These are phyloP conservation scores for Leccinum boreale DNA, from an alignment of 768 basidiomycete species.

Conservation along the genomic window DNA sequence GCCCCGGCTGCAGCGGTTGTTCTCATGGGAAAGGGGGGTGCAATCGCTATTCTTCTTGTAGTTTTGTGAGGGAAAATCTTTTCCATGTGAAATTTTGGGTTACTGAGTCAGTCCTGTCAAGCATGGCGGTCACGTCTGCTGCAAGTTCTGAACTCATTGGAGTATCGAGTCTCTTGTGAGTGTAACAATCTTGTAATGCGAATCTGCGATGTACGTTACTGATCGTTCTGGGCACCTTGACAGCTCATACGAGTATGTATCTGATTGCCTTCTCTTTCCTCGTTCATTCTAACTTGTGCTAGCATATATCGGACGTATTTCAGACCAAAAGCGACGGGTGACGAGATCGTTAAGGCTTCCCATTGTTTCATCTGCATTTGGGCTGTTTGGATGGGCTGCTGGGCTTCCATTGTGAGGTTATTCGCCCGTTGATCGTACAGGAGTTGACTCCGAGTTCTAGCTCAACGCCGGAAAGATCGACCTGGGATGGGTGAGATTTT, in stretches of 20 bases:
- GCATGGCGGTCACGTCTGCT: slow-evolving; percentile 48
- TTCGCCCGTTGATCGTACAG: not conserved
- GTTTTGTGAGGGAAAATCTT: slow-evolving; percentile 31
- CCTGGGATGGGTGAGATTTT: slow-evolving; percentile 41
- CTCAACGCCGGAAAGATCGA: slow-evolving; percentile 44
- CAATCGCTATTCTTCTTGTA: slow-evolving; percentile 41
- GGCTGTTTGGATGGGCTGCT: slow-evolving; percentile 44
- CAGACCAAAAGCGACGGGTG: slow-evolving; percentile 34
- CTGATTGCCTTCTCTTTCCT: not conserved
- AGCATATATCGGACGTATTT: slow-evolving; percentile 41
- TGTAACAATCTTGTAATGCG: not conserved
- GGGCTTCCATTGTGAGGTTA: slow-evolving; percentile 35
- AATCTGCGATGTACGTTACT: not conserved
- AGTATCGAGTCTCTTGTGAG: slow-evolving; percentile 43
- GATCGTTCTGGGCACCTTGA: not conserved
- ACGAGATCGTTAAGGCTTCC: slow-evolving; percentile 39
- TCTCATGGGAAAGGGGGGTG: slow-evolving; percentile 45
- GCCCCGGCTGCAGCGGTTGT: slow-evolving; percentile 46
- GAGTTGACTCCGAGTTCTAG: slow-evolving; percentile 20
- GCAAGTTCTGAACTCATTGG: slow-evolving; percentile 46
- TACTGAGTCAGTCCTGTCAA: slow-evolving; percentile 2
- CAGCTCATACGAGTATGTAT: slow-evolving; percentile 45
- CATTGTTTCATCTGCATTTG: slow-evolving; percentile 42
- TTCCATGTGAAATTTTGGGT: not conserved
- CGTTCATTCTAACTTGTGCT: not conserved